These are phyloP conservation scores for Vigna angularis DNA, from an alignment of 306 rosid species.

Conservation along the genomic window DNA sequence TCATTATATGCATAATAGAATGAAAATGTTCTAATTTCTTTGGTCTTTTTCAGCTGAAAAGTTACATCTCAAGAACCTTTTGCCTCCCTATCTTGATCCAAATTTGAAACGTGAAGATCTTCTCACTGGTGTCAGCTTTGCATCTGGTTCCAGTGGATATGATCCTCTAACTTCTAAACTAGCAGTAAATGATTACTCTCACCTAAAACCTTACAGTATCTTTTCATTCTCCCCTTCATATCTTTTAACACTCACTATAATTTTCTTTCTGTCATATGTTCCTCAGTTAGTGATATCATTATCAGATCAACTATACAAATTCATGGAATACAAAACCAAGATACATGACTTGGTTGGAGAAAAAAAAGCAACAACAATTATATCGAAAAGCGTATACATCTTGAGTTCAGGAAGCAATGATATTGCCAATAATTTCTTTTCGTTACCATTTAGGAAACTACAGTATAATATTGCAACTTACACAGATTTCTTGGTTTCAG, in stretches of 20 bases:
- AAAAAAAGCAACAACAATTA: slow-evolving; percentile 36
- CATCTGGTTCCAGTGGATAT: no score
- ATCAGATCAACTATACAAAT: slow-evolving; percentile 60
- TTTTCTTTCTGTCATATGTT: background rate
- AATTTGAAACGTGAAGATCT: no score
- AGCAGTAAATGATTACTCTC: no score
- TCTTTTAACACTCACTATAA: slow-evolving; percentile 18
- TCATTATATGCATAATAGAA: no score
- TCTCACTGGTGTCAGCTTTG: no score
- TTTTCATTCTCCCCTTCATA: no score
- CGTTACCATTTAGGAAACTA: slow-evolving; percentile 39
- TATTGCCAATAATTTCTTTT: slow-evolving; percentile 63
- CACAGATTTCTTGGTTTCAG: slow-evolving; percentile 61
- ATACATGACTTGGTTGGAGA: slow-evolving; percentile 57
- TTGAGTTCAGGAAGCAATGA: slow-evolving; percentile 69
- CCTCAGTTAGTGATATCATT: slow-evolving; percentile 63
- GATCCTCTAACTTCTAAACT: no score
- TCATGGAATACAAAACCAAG: slow-evolving; percentile 59
- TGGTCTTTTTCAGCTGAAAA: no score
- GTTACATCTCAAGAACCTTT: no score
- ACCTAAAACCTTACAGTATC: no score
- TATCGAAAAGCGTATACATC: slow-evolving; percentile 64
- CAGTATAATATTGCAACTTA: slow-evolving; percentile 58
- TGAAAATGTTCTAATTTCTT: no score
- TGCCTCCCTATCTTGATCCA: no score